Percentiles rank a stretch among this genome's conserved stretches.
These are phyloP conservation scores for Fusarium odoratissimum DNA, from an alignment of 2,329 filamentous ascomycete species.

Conservation along the genomic window DNA sequence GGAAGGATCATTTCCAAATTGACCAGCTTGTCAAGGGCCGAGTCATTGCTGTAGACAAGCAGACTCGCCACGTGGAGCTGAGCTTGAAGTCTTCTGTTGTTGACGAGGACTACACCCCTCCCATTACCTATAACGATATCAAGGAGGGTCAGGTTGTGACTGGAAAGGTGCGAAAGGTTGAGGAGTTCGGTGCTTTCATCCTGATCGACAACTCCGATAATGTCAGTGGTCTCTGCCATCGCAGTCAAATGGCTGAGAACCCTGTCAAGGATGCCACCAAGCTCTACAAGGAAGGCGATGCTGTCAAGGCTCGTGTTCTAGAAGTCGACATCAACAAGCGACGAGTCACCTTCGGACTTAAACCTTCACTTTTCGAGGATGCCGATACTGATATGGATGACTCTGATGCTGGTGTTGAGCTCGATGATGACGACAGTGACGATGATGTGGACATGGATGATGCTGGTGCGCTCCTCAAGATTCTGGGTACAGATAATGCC, in stretches of 20 bases:
- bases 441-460: conserved; percentile 64
- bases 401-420: conserved; percentile 61
- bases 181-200: conserved; percentile 95
- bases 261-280: conserved; percentile 85
- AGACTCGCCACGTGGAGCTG: conserved; percentile 80
- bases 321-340: conserved; percentile 80
- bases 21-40: conserved; percentile 93
- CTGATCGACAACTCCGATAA: conserved; percentile 88
- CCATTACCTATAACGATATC: conserved; percentile 80
- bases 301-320: conserved; percentile 91
- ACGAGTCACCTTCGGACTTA: conserved; percentile 89
- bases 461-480: conserved; percentile 55
- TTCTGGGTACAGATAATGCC: conserved; percentile 60
- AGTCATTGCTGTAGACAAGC: conserved; percentile 76
- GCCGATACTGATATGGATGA: conserved; percentile 65
- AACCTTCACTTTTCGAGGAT: conserved; percentile 88
- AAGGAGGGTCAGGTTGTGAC: conserved; percentile 84
- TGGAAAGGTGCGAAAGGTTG: conserved; percentile 91
- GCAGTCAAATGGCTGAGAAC: conserved; percentile 90
- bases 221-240: conserved; percentile 92
- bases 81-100: conserved; percentile 88
- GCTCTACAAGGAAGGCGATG: conserved; percentile 89
- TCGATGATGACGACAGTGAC: conserved; percentile 61
- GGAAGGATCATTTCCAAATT: conserved; percentile 88
- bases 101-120: conserved; percentile 80